A percentile compares a stretch with the other conserved stretches of the same genome.
These are phyloP conservation scores for Akanthomyces dipterigenus DNA, from an alignment of 2,329 filamentous ascomycete genomes.

Conservation along the genomic window DNA sequence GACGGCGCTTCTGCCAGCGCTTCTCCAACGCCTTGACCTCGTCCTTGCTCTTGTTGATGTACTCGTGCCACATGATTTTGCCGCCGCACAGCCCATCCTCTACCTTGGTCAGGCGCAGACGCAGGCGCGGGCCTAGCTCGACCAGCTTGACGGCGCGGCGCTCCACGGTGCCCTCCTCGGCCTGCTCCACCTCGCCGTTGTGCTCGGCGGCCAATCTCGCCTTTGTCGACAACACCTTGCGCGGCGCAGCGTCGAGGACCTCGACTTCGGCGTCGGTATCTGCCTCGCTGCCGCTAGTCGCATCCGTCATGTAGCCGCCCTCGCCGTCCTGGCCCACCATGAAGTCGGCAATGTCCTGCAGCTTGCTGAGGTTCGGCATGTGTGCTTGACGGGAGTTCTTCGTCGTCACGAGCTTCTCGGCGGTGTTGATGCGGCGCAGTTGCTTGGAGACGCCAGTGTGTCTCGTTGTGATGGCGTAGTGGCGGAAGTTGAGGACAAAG, in stretches of 20 bases:
- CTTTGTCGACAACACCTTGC: slow-evolving; percentile 54
- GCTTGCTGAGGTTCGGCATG: slow-evolving; percentile 81
- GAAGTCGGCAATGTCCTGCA: slow-evolving; percentile 92
- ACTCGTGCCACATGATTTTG: slow-evolving; percentile 96
- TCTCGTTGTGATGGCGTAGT: slow-evolving; percentile 93
- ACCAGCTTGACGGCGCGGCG: slow-evolving; percentile 85
- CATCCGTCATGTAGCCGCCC: slow-evolving; percentile 79
- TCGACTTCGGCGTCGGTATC: slow-evolving; percentile 97
- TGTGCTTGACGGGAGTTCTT: slow-evolving; percentile 57
- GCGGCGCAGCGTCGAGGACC: slow-evolving; percentile 58
- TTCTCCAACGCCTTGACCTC: slow-evolving; percentile 75
- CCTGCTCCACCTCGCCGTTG: slow-evolving; percentile 34
- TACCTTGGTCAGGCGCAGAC: slow-evolving; percentile 84
- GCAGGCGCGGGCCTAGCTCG: slow-evolving; percentile 87
- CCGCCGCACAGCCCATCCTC: slow-evolving; percentile 88
- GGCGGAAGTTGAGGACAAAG: slow-evolving; percentile 80
- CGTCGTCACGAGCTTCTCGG: slow-evolving; percentile 65
- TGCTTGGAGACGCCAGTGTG: slow-evolving; percentile 77
- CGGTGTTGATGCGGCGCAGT: slow-evolving; percentile 75
- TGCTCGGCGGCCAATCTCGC: slow-evolving; percentile 35
- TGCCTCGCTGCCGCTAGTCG: slow-evolving; percentile 77
- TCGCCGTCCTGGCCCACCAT: slow-evolving; percentile 70
- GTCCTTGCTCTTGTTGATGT: slow-evolving; percentile 73
- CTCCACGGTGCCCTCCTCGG: slow-evolving; percentile 57
- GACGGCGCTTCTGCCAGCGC: slow-evolving; percentile 69